Percentiles rank a stretch among this genome's conserved stretches.
phyloP scores from a whole-genome alignment of 495 filamentous ascomycete genomes.

The Monascus purpureus region DNA sequence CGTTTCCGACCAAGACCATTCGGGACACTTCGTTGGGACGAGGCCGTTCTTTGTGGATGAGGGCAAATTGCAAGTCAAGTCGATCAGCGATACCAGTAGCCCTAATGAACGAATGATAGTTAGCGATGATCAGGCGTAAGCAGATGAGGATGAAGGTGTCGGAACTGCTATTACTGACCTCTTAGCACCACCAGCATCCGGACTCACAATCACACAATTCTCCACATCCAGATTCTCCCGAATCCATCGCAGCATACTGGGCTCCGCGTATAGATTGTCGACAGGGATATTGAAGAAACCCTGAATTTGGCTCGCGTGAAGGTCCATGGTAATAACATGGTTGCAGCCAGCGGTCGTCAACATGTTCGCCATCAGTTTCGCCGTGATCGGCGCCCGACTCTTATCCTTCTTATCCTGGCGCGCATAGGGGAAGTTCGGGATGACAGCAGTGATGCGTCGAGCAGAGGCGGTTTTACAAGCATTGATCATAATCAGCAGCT shows the following conservation, averaged over 20 bases:
- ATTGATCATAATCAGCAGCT: conserved; percentile 97
- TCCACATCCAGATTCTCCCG: conserved; percentile 67
- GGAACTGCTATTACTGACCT: conserved; percentile 55
- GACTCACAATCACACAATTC: conserved; percentile 89
- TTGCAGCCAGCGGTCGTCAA: conserved; percentile 83
- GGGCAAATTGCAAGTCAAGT: conserved; percentile 86
- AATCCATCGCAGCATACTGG: conserved; percentile 83
- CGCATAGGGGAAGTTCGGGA: conserved; percentile 98
- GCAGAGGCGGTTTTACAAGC: conserved; percentile 96
- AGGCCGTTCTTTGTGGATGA: conserved; percentile 96
- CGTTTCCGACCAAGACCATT: conserved; percentile 72
- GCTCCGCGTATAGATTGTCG: conserved; percentile 94
- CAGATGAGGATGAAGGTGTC: too few species aligned
- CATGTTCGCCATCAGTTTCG: conserved; percentile 95
- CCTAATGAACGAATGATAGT: conserved; percentile 17
- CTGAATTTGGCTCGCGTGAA: conserved; percentile 48
- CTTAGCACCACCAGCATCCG: conserved; percentile 94
- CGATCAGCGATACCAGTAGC: conserved; percentile 95
- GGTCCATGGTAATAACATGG: conserved; percentile 81
- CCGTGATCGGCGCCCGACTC: conserved; percentile 70
- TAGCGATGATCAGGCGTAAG: not conserved
- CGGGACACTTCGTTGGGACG: conserved; percentile 89
- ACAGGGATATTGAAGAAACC: conserved; percentile 98
- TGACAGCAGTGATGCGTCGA: conserved; percentile 78
- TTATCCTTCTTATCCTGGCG: conserved; percentile 99